Evolutionary conservation across 768 basidiomycete species (phyloP).

Genomic region (Dictyophora rubrovolvata): DNA sequence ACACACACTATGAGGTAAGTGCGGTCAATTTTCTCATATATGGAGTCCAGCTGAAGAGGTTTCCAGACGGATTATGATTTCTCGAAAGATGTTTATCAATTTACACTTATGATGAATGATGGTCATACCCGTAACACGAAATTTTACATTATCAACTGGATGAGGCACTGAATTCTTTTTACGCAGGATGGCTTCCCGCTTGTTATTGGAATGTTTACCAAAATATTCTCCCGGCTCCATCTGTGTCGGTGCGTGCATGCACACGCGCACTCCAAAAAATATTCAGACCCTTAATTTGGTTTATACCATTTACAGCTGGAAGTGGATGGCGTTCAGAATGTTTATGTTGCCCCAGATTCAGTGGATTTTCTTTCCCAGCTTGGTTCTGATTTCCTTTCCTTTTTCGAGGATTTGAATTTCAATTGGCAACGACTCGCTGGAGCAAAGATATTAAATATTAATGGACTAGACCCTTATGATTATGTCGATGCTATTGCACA

Average conservation of each 20-base stretch:
- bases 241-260: conserved; percentile 14
- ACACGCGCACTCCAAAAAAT: neutral
- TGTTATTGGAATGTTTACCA: conserved; percentile 43
- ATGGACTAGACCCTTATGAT: conserved; percentile 39
- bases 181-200: conserved; percentile 42
- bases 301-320: conserved; percentile 30
- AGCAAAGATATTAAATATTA: conserved; percentile 44
- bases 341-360: conserved; percentile 46
- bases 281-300: conserved; percentile 39
- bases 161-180: neutral
- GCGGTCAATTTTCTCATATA: too few species aligned
- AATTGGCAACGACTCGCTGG: conserved; percentile 54
- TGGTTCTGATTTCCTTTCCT: conserved; percentile 34
- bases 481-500: conserved; percentile 48
- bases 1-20: conserved; percentile 34
- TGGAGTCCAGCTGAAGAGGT: too few species aligned
- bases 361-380: conserved; percentile 40
- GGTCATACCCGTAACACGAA: conserved; percentile 47
- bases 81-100: conserved; percentile 44
- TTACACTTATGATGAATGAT: conserved; percentile 48
- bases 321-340: conserved; percentile 32
- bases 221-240: conserved; percentile 15
- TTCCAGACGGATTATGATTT: conserved; percentile 59
- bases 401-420: conserved; percentile 39
- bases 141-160: neutral